Conservation (phyloP, 176 grass and related monocot genomes). For the Rhynchospora pubera region DNA sequence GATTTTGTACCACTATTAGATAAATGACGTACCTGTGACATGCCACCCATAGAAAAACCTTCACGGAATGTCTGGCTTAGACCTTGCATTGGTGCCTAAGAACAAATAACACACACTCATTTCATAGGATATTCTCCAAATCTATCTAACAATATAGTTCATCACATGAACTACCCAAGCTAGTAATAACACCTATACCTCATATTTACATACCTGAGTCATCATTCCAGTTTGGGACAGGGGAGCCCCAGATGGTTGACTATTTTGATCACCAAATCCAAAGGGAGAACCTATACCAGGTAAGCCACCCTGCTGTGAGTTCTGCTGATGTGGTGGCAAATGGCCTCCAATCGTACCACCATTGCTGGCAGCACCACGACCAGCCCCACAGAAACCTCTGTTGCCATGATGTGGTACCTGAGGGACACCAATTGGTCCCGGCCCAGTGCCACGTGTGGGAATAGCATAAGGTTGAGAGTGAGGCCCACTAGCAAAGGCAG, state of each 20-base stretch:
- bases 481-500: constrained; percentile 73
- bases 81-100: constrained; percentile 88
- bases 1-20: not conserved
- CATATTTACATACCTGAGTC: constrained; percentile 66
- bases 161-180: not conserved
- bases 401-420: constrained; percentile 71
- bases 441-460: constrained; percentile 74
- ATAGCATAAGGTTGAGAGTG: constrained; percentile 98
- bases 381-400: constrained; percentile 57
- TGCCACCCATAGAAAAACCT: constrained; percentile 95
- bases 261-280: constrained; percentile 64
- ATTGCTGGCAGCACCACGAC: constrained; percentile 70
- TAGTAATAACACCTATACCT: not conserved
- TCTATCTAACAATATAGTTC: constrained; percentile 3
- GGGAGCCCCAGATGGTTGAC: constrained; percentile 77
- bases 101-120: not conserved
- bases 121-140: not conserved
- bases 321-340: constrained; percentile 81
- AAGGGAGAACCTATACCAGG: constrained; percentile 58
- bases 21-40: constrained; percentile 75
- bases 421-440: constrained; percentile 77
- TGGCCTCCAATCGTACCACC: constrained; percentile 87
- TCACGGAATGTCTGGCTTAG: constrained; percentile 95
- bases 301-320: constrained; percentile 62
- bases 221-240: constrained; percentile 87